A percentile compares a stretch with the other conserved stretches of the same genome.
These are phyloP conservation scores for Vitis hybrid DNA, from an alignment of 177 flowering plant species.

Conservation along the genomic window DNA sequence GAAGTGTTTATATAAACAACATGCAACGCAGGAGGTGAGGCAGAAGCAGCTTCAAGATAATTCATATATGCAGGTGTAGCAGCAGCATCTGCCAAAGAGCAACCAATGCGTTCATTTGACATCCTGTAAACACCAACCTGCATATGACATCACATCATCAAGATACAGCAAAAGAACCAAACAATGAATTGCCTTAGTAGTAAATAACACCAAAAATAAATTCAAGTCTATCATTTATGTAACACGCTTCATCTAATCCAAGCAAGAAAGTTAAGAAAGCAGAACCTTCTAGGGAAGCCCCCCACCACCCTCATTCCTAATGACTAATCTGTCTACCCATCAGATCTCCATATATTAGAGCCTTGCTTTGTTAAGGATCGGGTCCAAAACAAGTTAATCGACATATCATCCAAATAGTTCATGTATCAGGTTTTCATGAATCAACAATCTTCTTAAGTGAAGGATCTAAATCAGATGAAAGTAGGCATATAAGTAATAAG, in stretches of 20 bases:
- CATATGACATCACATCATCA: conserved; percentile 16
- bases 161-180: conserved; percentile 3
- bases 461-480: too few species aligned
- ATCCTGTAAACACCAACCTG: conserved; percentile 98
- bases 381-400: too few species aligned
- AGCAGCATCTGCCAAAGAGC: conserved; percentile 98
- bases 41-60: conserved; percentile 70
- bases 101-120: conserved; percentile 88
- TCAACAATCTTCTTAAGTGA: too few species aligned
- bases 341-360: too few species aligned
- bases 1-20: conserved; percentile 94
- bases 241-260: not conserved
- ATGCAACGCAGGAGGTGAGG: conserved; percentile 75
- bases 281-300: too few species aligned
- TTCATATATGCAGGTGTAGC: conserved; percentile 67
- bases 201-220: not conserved
- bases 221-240: not conserved
- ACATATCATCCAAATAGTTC: too few species aligned
- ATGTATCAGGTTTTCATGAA: too few species aligned
- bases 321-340: too few species aligned
- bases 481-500: too few species aligned
- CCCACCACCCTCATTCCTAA: too few species aligned
- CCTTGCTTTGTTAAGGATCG: too few species aligned
- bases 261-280: not conserved
- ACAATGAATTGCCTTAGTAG: not conserved